Evolutionary conservation across 2,329 filamentous ascomycete species (phyloP), one percentile per base, ranked within the genome.

Genomic region (Ophiosphaerella korrae): DNA sequence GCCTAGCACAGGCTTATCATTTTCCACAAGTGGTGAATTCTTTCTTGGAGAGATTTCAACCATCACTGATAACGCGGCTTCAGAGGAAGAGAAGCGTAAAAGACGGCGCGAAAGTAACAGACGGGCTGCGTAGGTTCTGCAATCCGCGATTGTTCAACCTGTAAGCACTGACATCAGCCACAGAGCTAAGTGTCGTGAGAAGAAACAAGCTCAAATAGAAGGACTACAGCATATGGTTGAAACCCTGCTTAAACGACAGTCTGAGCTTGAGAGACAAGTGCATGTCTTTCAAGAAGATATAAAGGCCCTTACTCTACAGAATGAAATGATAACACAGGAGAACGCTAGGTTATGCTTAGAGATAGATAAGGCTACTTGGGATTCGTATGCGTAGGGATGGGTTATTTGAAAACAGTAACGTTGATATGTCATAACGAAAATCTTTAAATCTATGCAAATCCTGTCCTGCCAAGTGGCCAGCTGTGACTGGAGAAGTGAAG

Each of bases 251-350:
- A 50, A 46, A 46, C 32, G 23, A 50, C 5, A 50, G 47, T 45
- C 42, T 50, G 23, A 50, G 47, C 47, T 50, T 46, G 9, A 45
- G 47, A 50, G 42, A 18, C 32, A 50, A 50, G 47, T 50, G 23
- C 23, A 50, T 24, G 33, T 50, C 47, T 50, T 50, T 50, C 23
- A 46, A 50, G 4, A 50, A 50, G 47, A 50, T 46, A 38, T 50
- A 46, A 50, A 50, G 42, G 47, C 29, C 45, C 47, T 50, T 36
- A 14, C 47, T 50, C 47, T 50, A 36, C 11, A 50, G 42, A 50
- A 50, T 32, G 29, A 50, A 41, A 33, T 46, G 12, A 38, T 50
- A 50, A 45, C 5, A 35, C 32, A 50, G 42, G 47, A 50, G 47
- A 50, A 50, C 42, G 32, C 41, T 46, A 50, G 47, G 34, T 46